These are phyloP conservation scores for Bacidia gigantensis DNA, from an alignment of 495 filamentous ascomycete species.

Conservation along the genomic window DNA sequence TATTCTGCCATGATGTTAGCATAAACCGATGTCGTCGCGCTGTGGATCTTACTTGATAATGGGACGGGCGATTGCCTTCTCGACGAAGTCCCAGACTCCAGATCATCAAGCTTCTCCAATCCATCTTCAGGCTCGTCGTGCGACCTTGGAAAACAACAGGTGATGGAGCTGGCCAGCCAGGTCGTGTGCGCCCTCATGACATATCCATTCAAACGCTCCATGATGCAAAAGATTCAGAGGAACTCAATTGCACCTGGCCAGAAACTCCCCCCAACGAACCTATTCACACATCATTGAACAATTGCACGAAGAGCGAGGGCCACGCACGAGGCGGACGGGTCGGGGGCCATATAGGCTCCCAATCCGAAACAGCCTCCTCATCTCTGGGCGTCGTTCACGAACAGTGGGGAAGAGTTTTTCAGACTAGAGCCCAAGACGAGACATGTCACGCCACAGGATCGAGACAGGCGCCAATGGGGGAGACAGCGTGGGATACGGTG, in stretches of 20 bases:
- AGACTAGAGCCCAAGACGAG: neutral
- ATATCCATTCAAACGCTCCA: conserved; percentile 17
- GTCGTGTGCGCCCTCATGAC: conserved; percentile 14
- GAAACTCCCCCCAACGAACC: neutral
- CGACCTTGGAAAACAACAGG: conserved; percentile 17
- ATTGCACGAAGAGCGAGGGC: neutral
- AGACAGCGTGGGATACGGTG: neutral
- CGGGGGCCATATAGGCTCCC: neutral
- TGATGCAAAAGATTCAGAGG: conserved; percentile 9
- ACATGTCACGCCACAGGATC: neutral
- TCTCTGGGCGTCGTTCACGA: neutral
- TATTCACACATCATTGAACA: neutral
- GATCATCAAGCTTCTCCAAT: neutral
- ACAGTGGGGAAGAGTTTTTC: neutral
- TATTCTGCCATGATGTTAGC: conserved; percentile 1
- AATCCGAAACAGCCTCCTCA: neutral
- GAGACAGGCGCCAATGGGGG: conserved; percentile 4
- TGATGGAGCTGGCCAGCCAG: conserved; percentile 19
- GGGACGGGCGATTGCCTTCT: neutral
- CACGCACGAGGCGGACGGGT: neutral
- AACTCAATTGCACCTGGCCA: neutral
- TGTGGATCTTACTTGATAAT: neutral
- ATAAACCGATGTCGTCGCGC: neutral
- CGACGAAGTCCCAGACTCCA: conserved; percentile 9
- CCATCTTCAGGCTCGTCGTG: conserved; percentile 11